Evolutionary conservation across 2,329 filamentous ascomycete species (phyloP), one percentile per base, ranked within the genome.

Genomic region (Cercospora sp.): DNA sequence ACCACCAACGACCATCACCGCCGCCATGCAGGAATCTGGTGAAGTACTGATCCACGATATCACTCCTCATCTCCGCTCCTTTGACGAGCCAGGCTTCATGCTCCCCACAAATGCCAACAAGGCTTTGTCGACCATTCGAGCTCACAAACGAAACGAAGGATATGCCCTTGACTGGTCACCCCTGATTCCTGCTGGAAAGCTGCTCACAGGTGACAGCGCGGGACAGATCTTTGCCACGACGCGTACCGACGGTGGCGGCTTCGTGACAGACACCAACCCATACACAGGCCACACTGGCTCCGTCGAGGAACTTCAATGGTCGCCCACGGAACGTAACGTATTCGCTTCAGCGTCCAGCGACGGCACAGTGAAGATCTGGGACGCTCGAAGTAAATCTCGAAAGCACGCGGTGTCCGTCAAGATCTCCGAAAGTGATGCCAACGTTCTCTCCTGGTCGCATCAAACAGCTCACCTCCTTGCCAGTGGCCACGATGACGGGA

Each of bases 161-260:
- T 99, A 98, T 79, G 95, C 93, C 0, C 81, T 99, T n/a, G 95
- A 97, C 81, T 99, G 95, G 95, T 97, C 94, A 28, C 91, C 93
- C 0, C 79, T 92, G 9, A 86, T 92, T 57, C 88, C 93, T 0
- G 86, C 89, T 58, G 94, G 94, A 67, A 95, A 94, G 81, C 88
- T 99, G 3, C 82, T 97, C 57, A 97, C 94, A 0, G 95, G 95
- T 71, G 95, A 99, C 81, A 93, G 94, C 77, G 87, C 94, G 72
- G 95, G 95, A 67, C 84, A 91, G 69, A 97, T 99, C 77, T 98
- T 93, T 80, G 85, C 90, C 68, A 97, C 94, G 1, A 93, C 92
- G 7, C 87, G 92, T 66, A 94, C 90, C 61, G 92, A 95, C 77
- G 93, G 92, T 67, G 95, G 94, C 63, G 91, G 91, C 70, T 98